phyloP scores from a whole-genome alignment of 805 yeast species.

The Schwanniomyces occidentalis region DNA sequence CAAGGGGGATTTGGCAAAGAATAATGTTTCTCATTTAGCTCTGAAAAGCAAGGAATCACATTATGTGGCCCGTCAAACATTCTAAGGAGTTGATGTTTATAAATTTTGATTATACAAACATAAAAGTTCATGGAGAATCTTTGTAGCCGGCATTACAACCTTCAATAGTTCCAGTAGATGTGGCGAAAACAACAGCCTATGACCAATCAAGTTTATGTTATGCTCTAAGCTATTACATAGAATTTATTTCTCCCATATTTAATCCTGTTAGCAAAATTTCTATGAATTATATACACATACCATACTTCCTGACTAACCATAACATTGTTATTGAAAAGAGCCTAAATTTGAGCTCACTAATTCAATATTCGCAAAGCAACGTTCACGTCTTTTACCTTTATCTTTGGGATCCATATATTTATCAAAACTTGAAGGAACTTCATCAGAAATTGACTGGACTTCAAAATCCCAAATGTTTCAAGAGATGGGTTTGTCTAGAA shows the following conservation, averaged over 20 bases:
- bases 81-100: slow-evolving; percentile 16
- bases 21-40: slow-evolving; percentile 11
- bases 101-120: slow-evolving; percentile 16
- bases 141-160: slow-evolving; percentile 15
- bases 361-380: slow-evolving; percentile 24
- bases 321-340: slow-evolving; percentile 23
- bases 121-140: slow-evolving; percentile 5
- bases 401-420: slow-evolving; percentile 27
- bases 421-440: slow-evolving; percentile 13
- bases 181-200: slow-evolving; percentile 8
- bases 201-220: slow-evolving; percentile 16
- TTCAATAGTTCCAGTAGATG: slow-evolving; percentile 24
- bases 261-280: slow-evolving; percentile 22
- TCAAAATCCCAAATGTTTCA: slow-evolving; percentile 16
- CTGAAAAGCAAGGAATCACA: slow-evolving; percentile 11
- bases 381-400: slow-evolving; percentile 22
- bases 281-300: slow-evolving; percentile 5
- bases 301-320: slow-evolving; percentile 2
- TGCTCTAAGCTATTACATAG: slow-evolving; percentile 25
- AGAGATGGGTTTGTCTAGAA: slow-evolving; percentile 14
- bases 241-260: slow-evolving; percentile 26
- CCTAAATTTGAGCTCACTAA: slow-evolving; percentile 19
- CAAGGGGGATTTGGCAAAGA: slow-evolving; percentile 9
- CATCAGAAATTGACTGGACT: slow-evolving; percentile 17
- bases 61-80: slow-evolving; percentile 16